Base-by-base conservation (phyloP, 148 eudicot genomes). In the Limonium bicolor region DNA sequence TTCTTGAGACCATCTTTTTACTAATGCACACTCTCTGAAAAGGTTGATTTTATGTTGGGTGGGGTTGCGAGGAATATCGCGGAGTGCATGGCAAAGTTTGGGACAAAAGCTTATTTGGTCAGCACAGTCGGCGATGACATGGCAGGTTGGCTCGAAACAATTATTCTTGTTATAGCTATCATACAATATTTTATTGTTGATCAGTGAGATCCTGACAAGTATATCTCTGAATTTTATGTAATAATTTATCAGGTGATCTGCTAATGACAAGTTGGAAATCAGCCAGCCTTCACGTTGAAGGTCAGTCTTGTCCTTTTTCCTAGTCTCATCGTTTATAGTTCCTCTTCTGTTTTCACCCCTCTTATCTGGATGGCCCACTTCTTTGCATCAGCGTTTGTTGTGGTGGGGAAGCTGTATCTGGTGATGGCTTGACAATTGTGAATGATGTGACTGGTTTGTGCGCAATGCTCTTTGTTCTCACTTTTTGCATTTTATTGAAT, bases 1-100 rank as follows among this genome's bases (percentile, higher is more conserved):
- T 20, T 4, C n/a, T 27, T 1, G 20, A 27, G 2, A 11, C 20
- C 0, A 30, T 20, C 18, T 39, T 12, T 31, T 6, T 49, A 27
- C 5, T 12, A 18, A 6, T 3, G 36, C 31, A 22, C 22, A 36
- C 8, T 42, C 26, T 25, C 1, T 47, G 17, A 51, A 41, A 63
- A 90, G 99, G 70, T 84, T 30, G 56, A 59, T 27, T 81, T 63
- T 58, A 58, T 71, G 51, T 63, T 64, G 37, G 99, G 99, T 29
- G 99, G 99, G 50, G 99, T 90, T 20, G 99, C 80, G 38, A 78
- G 99, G 64, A 90, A 90, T 62, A 59, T 90, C 48, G 95, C 88
- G 4, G 95, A 90, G 46, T 90, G 95, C 71, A 66, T 90, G 63
- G 53, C 70, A 26, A 90, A 76, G 67, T 86, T 90, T 52, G 95